Evolutionary conservation across 2,329 filamentous ascomycete genomes (phyloP).

Genomic region (Onygenales sp.): DNA sequence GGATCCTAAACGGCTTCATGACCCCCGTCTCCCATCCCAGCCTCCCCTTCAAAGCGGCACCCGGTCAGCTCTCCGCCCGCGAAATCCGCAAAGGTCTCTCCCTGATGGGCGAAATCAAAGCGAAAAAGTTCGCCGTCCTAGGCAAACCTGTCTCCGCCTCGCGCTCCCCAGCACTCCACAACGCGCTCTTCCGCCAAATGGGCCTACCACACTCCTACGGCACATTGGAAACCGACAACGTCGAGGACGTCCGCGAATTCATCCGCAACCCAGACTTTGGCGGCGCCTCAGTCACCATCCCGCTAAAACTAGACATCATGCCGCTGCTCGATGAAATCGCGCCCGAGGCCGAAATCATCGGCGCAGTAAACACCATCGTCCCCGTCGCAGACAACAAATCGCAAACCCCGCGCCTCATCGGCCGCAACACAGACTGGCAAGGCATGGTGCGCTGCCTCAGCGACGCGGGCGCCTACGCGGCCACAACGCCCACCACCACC

Average conservation of each 20-base stretch:
- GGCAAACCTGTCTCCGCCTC: slow-evolving; percentile 76
- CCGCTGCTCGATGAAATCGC: slow-evolving; percentile 69
- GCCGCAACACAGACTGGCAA: slow-evolving; percentile 92
- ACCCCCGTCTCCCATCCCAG: slow-evolving; percentile 86
- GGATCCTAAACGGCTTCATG: slow-evolving; percentile 84
- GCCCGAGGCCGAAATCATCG: slow-evolving; percentile 69
- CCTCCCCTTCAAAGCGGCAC: slow-evolving; percentile 86
- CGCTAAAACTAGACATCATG: slow-evolving; percentile 84
- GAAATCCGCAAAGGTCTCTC: slow-evolving; percentile 76
- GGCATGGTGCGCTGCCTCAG: slow-evolving; percentile 78
- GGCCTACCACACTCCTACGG: slow-evolving; percentile 81
- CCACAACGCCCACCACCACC: slow-evolving; percentile 23
- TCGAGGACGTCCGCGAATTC: slow-evolving; percentile 50
- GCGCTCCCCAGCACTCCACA: slow-evolving; percentile 82
- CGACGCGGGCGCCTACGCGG: slow-evolving; percentile 51
- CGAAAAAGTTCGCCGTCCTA: slow-evolving; percentile 76
- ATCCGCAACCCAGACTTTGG: slow-evolving; percentile 70
- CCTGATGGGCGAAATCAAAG: slow-evolving; percentile 66
- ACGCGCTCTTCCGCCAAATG: slow-evolving; percentile 63
- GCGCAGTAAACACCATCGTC: slow-evolving; percentile 90
- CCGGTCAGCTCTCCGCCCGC: slow-evolving; percentile 80
- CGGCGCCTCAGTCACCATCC: slow-evolving; percentile 91
- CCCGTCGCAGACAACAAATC: slow-evolving; percentile 42
- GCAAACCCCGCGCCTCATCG: slow-evolving; percentile 49
- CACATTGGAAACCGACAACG: slow-evolving; percentile 62